These are phyloP conservation scores for Cercospora sesami DNA, from an alignment of 2,329 filamentous ascomycete genomes.

Conservation along the genomic window DNA sequence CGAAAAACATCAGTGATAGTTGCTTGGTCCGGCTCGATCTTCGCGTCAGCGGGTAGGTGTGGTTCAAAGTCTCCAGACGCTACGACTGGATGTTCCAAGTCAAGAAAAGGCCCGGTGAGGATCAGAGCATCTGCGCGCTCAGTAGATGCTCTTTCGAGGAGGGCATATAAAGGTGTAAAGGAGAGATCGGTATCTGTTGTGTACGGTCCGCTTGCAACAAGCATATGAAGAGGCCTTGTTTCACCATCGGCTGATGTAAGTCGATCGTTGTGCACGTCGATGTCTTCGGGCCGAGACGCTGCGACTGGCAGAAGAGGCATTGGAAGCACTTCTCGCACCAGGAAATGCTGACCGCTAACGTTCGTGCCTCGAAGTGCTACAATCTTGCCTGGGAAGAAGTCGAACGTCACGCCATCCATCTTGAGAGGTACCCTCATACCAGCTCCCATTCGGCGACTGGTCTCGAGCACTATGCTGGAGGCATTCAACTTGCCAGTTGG, in stretches of 20 bases:
- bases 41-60: constrained; percentile 44
- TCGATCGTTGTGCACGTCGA: constrained; percentile 69
- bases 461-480: constrained; percentile 84
- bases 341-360: constrained; percentile 78
- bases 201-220: constrained; percentile 84
- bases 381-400: constrained; percentile 93
- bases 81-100: constrained; percentile 85
- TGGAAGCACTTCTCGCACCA: constrained; percentile 72
- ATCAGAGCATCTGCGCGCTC: constrained; percentile 75
- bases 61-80: constrained; percentile 55
- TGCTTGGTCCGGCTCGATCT: constrained; percentile 64
- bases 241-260: constrained; percentile 63
- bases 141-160: constrained; percentile 75
- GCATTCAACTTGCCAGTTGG: constrained; percentile 82
- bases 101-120: constrained; percentile 83
- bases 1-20: constrained; percentile 83
- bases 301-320: constrained; percentile 73
- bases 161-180: constrained; percentile 79
- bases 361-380: constrained; percentile 86
- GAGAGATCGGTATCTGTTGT: constrained; percentile 89
- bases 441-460: constrained; percentile 77
- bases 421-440: constrained; percentile 80
- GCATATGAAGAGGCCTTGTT: constrained; percentile 68
- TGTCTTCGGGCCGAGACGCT: constrained; percentile 64
- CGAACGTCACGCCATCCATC: constrained; percentile 68